Evolutionary conservation across 768 basidiomycete genomes (phyloP).

Genomic region (Lentinus brumalis): DNA sequence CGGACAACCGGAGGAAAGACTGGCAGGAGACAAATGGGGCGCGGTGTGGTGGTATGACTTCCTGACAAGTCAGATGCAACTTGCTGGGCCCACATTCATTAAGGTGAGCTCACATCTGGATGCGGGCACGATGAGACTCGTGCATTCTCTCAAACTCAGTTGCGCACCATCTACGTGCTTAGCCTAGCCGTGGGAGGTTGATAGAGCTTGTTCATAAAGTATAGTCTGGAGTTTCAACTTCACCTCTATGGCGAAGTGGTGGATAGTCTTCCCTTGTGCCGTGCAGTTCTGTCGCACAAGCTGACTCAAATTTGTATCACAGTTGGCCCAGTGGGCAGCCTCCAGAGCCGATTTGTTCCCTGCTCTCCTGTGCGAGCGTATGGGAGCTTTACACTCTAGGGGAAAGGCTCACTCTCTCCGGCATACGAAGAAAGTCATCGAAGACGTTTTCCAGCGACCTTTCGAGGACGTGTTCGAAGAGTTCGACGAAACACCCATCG

Average conservation of each 20-base stretch:
- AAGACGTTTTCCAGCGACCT: conserved; percentile 77
- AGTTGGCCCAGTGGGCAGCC: conserved; percentile 99
- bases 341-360: conserved; percentile 95
- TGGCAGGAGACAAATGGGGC: conserved; percentile 84
- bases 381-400: conserved; percentile 87
- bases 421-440: conserved; percentile 82
- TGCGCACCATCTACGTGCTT: no score
- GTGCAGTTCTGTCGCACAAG: background rate
- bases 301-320: background rate
- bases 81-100: conserved; percentile 95
- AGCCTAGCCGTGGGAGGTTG: no score
- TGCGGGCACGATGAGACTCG: background rate
- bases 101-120: conserved; percentile 56
- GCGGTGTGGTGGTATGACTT: conserved; percentile 98
- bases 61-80: conserved; percentile 86
- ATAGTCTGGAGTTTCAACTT: no score
- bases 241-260: no score
- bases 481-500: conserved; percentile 86
- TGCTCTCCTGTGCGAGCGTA: conserved; percentile 74
- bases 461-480: conserved; percentile 91
- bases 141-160: background rate
- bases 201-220: no score
- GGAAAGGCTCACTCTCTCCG: conserved; percentile 77
- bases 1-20: conserved; percentile 53
- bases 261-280: no score